Percentiles rank a stretch among this genome's conserved stretches.
These are phyloP conservation scores for Sugiyamaella grinbergsii DNA, from an alignment of 1,139 yeast genomes.

Conservation along the genomic window DNA sequence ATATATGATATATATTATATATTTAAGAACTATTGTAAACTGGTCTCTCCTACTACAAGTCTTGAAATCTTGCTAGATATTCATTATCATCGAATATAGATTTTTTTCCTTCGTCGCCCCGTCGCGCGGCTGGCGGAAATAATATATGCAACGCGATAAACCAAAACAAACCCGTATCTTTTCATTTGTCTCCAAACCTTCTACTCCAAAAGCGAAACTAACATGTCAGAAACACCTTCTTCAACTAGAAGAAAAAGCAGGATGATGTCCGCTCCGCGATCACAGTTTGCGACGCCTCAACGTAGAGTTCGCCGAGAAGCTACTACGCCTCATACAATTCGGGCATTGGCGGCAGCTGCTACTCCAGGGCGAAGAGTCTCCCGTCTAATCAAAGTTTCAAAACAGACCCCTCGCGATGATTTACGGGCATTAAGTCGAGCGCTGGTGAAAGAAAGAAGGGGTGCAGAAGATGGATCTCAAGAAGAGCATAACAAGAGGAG, in stretches of 20 bases:
- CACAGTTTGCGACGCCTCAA: constrained; percentile 13
- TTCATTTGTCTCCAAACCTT: not conserved
- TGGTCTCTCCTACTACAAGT: too few species aligned
- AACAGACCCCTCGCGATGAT: constrained; percentile 20
- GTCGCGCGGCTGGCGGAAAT: too few species aligned
- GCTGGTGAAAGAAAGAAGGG: constrained; percentile 13
- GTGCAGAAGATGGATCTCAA: not conserved
- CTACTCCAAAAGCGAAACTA: not conserved
- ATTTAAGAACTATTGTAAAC: too few species aligned
- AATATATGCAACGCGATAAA: constrained; percentile 2
- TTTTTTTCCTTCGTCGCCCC: too few species aligned
- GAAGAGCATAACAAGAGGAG: not conserved
- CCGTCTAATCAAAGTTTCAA: constrained; percentile 6
- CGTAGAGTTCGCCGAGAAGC: constrained; percentile 17
- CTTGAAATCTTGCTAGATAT: too few species aligned
- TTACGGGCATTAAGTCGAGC: constrained; percentile 19
- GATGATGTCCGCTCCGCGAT: not conserved
- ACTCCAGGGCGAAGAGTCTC: constrained; percentile 20
- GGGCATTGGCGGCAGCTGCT: constrained; percentile 18
- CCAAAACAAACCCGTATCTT: not conserved
- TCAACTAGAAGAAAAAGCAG: not conserved
- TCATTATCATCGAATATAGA: too few species aligned
- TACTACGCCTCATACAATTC: constrained; percentile 21
- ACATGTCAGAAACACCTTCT: constrained; percentile 10
- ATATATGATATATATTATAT: too few species aligned